These are phyloP conservation scores for Dioscorea cayenensis DNA, from an alignment of 116 monocot species.

Conservation along the genomic window DNA sequence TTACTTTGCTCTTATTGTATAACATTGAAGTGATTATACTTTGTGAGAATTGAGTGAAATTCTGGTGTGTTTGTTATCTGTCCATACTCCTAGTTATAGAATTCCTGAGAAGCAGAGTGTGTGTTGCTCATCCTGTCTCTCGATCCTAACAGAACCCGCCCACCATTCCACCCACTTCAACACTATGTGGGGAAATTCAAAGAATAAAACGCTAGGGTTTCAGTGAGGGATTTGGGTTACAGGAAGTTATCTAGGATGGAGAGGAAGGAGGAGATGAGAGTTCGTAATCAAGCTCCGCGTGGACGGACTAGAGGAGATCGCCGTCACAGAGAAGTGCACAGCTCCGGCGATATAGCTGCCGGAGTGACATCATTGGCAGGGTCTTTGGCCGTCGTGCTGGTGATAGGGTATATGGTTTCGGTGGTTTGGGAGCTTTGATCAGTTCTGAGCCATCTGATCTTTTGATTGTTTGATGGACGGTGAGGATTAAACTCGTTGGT, in stretches of 20 bases:
- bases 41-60: no score
- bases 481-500: no score
- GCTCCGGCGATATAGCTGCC: slow-evolving; percentile 14
- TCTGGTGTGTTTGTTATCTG: no score
- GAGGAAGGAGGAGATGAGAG: slow-evolving; percentile 17
- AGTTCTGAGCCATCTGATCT: no score
- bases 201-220: neutral
- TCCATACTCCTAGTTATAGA: no score
- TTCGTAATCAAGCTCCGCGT: slow-evolving; percentile 34
- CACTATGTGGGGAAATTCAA: neutral
- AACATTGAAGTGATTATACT: no score
- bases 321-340: slow-evolving; percentile 10
- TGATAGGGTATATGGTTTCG: neutral
- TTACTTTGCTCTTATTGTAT: no score
- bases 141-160: no score
- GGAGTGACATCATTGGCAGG: slow-evolving; percentile 14
- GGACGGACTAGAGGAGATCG: slow-evolving; percentile 25
- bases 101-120: no score
- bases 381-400: neutral
- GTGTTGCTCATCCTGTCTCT: no score
- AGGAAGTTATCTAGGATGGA: slow-evolving; percentile 14
- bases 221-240: neutral
- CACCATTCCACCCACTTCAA: neutral
- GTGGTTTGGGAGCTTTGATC: no score
- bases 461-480: no score